Percentiles rank a stretch among this genome's conserved stretches.
Evolutionary conservation across 441 rosid genomes (phyloP).

Genomic region (Mallotus japonicus): DNA sequence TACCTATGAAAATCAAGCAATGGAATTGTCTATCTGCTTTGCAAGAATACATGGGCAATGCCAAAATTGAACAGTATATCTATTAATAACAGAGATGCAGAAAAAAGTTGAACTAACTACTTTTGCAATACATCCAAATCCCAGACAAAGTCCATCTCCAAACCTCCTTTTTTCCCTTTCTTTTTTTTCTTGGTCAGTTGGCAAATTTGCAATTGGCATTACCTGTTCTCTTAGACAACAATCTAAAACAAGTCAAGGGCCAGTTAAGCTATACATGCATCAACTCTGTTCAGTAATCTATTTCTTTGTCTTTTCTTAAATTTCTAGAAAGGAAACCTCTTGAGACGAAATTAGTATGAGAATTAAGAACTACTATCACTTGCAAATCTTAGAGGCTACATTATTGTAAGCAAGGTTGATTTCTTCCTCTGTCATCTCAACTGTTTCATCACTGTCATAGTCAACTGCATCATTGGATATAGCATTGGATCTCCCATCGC

Average conservation of each 20-base stretch:
- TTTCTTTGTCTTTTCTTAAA: not conserved
- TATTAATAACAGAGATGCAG: not conserved
- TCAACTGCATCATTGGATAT: slow-evolving; percentile 28
- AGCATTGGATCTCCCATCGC: slow-evolving; percentile 23
- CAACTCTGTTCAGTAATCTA: not conserved
- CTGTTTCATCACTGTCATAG: slow-evolving; percentile 82
- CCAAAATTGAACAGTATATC: not conserved
- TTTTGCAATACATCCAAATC: not conserved
- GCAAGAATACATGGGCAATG: not conserved
- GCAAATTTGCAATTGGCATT: not conserved
- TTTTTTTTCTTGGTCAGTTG: not conserved
- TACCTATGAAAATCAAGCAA: not conserved
- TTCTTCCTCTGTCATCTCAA: slow-evolving; percentile 95
- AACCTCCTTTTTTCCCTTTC: no score
- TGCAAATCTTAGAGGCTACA: slow-evolving; percentile 37
- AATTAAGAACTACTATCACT: not conserved
- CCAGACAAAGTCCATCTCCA: not conserved
- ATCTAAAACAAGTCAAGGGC: no score
- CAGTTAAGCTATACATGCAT: not conserved
- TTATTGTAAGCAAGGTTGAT: slow-evolving; percentile 53
- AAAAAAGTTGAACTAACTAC: not conserved
- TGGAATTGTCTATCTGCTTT: not conserved
- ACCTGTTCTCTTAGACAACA: no score
- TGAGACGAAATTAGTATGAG: not conserved
- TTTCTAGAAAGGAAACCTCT: not conserved